A percentile compares a stretch with the other conserved stretches of the same genome.
These are phyloP conservation scores for Fragilariopsis cylindrus DNA, from an alignment of 108 stramenopile genomes.

Conservation along the genomic window DNA sequence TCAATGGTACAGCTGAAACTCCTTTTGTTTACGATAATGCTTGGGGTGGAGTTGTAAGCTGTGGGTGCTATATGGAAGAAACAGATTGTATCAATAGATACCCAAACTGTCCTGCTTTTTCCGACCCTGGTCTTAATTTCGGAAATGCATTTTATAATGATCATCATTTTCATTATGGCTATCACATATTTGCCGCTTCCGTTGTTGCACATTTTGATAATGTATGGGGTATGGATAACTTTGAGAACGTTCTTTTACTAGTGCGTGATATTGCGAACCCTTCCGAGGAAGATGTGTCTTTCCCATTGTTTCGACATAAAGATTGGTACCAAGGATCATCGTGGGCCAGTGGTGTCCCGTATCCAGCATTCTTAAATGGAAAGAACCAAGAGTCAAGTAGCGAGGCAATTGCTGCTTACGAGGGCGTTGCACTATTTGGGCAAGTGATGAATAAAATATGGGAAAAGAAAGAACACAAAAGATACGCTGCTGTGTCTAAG, in stretches of 20 bases:
- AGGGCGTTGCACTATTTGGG: constrained; percentile 89
- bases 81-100: constrained; percentile 67
- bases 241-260: constrained; percentile 77
- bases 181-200: constrained; percentile 93
- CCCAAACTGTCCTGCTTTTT: constrained; percentile 85
- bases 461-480: constrained; percentile 34
- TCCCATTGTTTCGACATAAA: constrained; percentile 87
- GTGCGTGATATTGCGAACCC: constrained; percentile 93
- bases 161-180: constrained; percentile 91
- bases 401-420: constrained; percentile 94
- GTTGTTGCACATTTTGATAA: constrained; percentile 81
- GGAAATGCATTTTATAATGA: constrained; percentile 95
- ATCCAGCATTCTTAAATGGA: constrained; percentile 84
- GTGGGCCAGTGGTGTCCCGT: constrained; percentile 91
- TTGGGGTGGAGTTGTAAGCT: constrained; percentile 92
- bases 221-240: constrained; percentile 80
- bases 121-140: constrained; percentile 87
- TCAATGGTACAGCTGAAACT: constrained; percentile 84
- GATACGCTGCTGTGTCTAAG: constrained; percentile 38
- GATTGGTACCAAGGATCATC: constrained; percentile 86
- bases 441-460: constrained; percentile 58
- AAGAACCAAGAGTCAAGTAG: constrained; percentile 93
- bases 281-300: constrained; percentile 70
- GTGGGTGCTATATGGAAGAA: constrained; percentile 84
- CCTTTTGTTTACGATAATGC: constrained; percentile 83